Base-by-base conservation (phyloP, 345 rosid species). In the Bruguiera sexangula region DNA sequence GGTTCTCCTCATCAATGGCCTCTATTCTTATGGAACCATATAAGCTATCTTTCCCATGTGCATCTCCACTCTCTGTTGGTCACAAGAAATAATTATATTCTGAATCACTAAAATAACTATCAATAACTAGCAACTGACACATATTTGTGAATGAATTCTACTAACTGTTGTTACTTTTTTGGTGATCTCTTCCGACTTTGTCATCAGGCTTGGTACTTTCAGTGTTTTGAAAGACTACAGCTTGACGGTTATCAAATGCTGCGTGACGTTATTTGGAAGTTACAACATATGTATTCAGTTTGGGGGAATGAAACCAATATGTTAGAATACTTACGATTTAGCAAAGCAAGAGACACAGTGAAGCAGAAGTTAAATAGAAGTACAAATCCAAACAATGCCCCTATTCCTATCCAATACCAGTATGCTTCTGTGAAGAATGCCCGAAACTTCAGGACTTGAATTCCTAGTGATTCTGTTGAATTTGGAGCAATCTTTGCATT, bases 321-420 rank as follows among this genome's bases (percentile, higher is more conserved):
- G 43, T 27, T 22, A 11, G 10, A 56, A 29, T 1, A 63, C 91
- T 85, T 73, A 87, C 91, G 82, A 39, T 80, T 77, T 48, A 87
- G 81, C 69, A 65, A 87, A 62, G 88, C 79, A 2, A 87, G 81
- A 59, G 78, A 78, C 51, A 75, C 54, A 20, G 79, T 63, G 70
- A 79, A 83, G 65, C 74, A 63, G 46, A 70, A 18, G 73, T 85
- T 87, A 72, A 72, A 85, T 55, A 85, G 54, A 18, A 79, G 24
- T 24, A 75, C 65, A 71, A 73, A 82, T 24, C 71, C 19, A 27
- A 85, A 24, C 68, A 85, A 72, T 20, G 85, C 91, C 13, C 74
- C 64, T 22, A 85, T 3, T 66, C 89, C 86, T 56, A 87, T 76
- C 91, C 89, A 87, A 71, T 85, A 87, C 91, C 91, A 87, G 51